phyloP scores from a whole-genome alignment of 768 basidiomycete genomes.

The Steccherinum ochraceum region DNA sequence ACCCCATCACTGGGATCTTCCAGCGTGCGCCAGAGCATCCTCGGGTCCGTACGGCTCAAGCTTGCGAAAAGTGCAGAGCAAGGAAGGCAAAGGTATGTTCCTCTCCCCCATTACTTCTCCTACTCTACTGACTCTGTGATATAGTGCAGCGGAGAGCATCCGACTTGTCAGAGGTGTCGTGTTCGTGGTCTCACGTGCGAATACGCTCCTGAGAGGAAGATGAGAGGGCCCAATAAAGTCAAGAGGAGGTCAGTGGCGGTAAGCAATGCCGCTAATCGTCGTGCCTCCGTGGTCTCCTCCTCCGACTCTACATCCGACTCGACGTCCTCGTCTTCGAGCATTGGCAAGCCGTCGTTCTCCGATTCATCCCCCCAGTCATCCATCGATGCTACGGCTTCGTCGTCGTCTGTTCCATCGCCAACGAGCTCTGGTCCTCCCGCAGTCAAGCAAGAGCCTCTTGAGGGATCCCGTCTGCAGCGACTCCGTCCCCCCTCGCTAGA shows the following conservation, averaged over 20 bases:
- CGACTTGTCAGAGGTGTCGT: conserved; percentile 60
- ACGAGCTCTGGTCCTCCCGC: background rate
- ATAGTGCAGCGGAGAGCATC: conserved; percentile 69
- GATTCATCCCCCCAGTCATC: background rate
- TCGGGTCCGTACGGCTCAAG: conserved; percentile 63
- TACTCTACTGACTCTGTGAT: background rate
- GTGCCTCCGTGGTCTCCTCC: conserved; percentile 9
- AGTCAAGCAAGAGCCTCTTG: background rate
- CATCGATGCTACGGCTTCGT: background rate
- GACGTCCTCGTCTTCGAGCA: background rate
- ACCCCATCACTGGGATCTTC: conserved; percentile 60
- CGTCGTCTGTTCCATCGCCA: background rate
- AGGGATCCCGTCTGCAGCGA: background rate
- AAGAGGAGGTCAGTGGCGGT: conserved; percentile 22
- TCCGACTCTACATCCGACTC: conserved; percentile 2
- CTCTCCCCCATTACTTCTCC: background rate
- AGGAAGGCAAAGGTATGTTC: conserved; percentile 65
- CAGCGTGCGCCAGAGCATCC: conserved; percentile 60
- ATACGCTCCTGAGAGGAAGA: conserved; percentile 61
- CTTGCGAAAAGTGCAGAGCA: conserved; percentile 68
- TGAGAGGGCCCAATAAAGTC: conserved; percentile 56
- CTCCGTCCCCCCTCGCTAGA: background rate
- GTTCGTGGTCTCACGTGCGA: conserved; percentile 53
- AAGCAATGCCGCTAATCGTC: conserved; percentile 1
- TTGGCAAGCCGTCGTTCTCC: background rate